Conservation (phyloP, 2,329 filamentous ascomycete species). For the Bertia moriformis region DNA sequence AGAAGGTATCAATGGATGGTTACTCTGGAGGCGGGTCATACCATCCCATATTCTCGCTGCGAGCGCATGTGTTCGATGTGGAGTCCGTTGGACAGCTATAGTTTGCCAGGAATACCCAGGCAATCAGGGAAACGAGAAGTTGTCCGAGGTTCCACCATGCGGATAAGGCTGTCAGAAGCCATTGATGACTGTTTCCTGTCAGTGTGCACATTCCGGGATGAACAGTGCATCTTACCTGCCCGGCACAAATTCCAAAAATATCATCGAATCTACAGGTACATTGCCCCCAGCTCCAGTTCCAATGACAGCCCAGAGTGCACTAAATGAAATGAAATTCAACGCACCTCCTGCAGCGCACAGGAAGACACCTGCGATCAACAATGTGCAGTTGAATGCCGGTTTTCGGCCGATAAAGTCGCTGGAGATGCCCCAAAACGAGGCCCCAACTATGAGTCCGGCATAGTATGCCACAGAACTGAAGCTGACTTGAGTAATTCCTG, state of each 20-base stretch:
- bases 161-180: constrained; percentile 64
- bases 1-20: background rate
- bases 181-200: constrained; percentile 31
- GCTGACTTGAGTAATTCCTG: constrained; percentile 12
- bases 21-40: constrained; percentile 3
- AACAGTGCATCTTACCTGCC: constrained; percentile 1
- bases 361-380: constrained; percentile 62
- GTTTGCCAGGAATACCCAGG: constrained; percentile 15
- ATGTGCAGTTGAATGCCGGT: constrained; percentile 69
- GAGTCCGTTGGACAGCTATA: constrained; percentile 11
- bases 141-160: constrained; percentile 36
- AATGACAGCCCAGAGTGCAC: constrained; percentile 41
- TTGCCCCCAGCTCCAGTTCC: constrained; percentile 64
- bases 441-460: constrained; percentile 61
- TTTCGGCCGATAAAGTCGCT: constrained; percentile 68
- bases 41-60: constrained; percentile 13
- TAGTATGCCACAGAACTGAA: constrained; percentile 18
- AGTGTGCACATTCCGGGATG: background rate
- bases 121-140: constrained; percentile 11
- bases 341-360: constrained; percentile 57
- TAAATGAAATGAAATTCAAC: constrained; percentile 51
- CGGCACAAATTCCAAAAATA: constrained; percentile 75
- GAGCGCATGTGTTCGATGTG: constrained; percentile 6
- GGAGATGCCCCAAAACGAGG: constrained; percentile 67
- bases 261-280: constrained; percentile 52